Base-by-base conservation (phyloP, 805 yeast genomes). In the Candida michaelii region DNA sequence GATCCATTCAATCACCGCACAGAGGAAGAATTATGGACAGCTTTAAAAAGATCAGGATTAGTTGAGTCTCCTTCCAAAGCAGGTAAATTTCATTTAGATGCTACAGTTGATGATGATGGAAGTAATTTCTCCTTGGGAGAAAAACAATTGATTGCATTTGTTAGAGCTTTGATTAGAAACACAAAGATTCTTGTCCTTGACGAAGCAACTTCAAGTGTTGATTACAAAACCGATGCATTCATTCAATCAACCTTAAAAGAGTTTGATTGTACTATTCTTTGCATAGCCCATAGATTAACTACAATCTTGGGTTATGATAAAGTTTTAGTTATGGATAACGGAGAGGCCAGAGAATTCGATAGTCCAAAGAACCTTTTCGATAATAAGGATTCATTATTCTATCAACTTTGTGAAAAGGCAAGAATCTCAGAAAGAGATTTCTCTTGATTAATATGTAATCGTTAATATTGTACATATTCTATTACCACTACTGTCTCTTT, bases 231-330 rank as follows among this genome's bases (percentile, higher is more conserved):
- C 0, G 96, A 89, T 62, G 71, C 83, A 5, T 77, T 77, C 55
- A 85, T 89, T 49, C 96, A 89, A 58, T 51, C 65, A 11, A 84
- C 95, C 4, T 84, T 85, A 39, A 69, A 75, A 13, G 66, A 69
- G 14, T 90, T 86, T 56, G 63, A 79, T 24, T 80, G 90, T 45
- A 89, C 96, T 0, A 82, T 89, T 40, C 67, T 89, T 48, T 88
- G 96, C 49, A 88, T 89, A 63, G 96, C 96, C 2, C 97, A 89
- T 63, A 72, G 97, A 48, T 70, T 89, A 65, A 76, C 81, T 46
- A 82, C 93, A 0, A 85, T 85, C 49, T 64, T 82, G 36, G 79
- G 77, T 53, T 85, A 85, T 47, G 96, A 89, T 55, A 77, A 77
- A 61, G 83, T 88, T 42, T 67, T 89, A 49, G 95, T 88, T 3